A percentile compares a stretch with the other conserved stretches of the same genome.
Conservation (phyloP, 768 basidiomycete genomes). For the Dentipellis sp. region DNA sequence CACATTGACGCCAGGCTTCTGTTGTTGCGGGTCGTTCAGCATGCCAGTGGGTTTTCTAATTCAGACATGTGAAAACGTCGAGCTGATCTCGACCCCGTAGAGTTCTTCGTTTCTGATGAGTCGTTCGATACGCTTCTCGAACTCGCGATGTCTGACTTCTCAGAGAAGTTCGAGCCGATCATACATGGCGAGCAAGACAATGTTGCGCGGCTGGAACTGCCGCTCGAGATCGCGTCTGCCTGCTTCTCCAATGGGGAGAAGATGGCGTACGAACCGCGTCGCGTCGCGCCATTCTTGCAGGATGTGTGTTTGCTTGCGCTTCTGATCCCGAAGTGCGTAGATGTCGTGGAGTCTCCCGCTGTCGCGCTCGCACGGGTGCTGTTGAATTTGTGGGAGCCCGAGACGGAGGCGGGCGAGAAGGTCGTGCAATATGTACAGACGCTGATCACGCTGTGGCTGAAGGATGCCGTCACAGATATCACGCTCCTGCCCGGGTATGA, state of each 20-base stretch:
- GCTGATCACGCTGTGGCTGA: too few relatives aligned
- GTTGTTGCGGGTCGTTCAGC: conserved; percentile 29
- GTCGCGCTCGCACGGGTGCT: conserved; percentile 18
- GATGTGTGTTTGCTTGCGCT: conserved; percentile 40
- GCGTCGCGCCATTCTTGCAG: conserved; percentile 24
- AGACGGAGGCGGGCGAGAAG: not conserved
- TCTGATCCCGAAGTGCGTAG: conserved; percentile 31
- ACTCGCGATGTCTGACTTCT: conserved; percentile 11
- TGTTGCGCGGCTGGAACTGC: not conserved
- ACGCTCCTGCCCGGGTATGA: conserved; percentile 24
- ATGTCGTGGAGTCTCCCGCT: conserved; percentile 12
- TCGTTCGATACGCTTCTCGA: conserved; percentile 25
- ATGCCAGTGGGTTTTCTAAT: conserved; percentile 29
- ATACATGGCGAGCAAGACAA: conserved; percentile 5
- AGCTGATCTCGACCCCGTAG: conserved; percentile 13
- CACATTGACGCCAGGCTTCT: conserved; percentile 22
- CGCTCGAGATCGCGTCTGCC: conserved; percentile 4
- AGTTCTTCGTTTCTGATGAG: conserved; percentile 19
- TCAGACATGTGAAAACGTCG: not conserved
- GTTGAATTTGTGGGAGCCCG: conserved; percentile 23
- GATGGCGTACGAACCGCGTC: not conserved
- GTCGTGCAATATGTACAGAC: too few relatives aligned
- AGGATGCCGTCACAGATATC: conserved; percentile 30
- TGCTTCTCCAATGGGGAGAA: conserved; percentile 5
- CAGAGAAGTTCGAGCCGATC: conserved; percentile 5